Percentiles rank a stretch among this genome's conserved stretches.
Evolutionary conservation across 805 yeast genomes (phyloP).

Genomic region (Wickerhamomyces chaumierensis): DNA sequence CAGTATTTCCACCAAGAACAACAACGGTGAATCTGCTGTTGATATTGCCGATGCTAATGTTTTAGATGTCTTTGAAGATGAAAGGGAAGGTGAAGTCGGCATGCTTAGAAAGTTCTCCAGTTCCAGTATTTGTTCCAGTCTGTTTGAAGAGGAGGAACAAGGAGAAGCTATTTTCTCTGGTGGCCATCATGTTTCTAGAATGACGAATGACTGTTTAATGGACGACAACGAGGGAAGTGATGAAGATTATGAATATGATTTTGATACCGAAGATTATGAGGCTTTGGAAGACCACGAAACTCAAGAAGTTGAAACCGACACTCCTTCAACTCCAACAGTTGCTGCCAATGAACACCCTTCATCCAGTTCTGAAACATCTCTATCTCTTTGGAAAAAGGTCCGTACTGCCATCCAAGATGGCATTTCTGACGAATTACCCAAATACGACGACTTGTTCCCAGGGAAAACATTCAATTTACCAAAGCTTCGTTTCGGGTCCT

Average conservation of each 20-base stretch:
- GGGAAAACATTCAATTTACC: slow-evolving; percentile 9
- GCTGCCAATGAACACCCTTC: too few relatives aligned
- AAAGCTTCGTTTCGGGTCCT: slow-evolving; percentile 9
- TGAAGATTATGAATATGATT: slow-evolving; percentile 8
- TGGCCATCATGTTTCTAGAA: slow-evolving; percentile 23
- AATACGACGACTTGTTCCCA: slow-evolving; percentile 70
- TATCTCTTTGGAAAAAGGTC: slow-evolving; percentile 28
- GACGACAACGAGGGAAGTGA: slow-evolving; percentile 18
- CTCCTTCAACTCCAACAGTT: slow-evolving; percentile 1
- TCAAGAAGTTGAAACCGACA: not conserved
- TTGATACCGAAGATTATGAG: slow-evolving; percentile 16
- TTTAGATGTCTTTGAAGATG: slow-evolving; percentile 19
- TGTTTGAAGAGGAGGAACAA: slow-evolving; percentile 22
- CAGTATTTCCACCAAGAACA: slow-evolving; percentile 37
- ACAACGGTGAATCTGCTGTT: slow-evolving; percentile 35
- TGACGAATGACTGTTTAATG: slow-evolving; percentile 20
- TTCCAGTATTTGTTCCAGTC: slow-evolving; percentile 18
- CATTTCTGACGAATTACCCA: slow-evolving; percentile 37
- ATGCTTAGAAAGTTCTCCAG: slow-evolving; percentile 17
- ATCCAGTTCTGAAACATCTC: slow-evolving; percentile 21
- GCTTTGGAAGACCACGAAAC: slow-evolving; percentile 3
- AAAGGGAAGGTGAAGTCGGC: not conserved
- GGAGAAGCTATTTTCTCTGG: slow-evolving; percentile 15
- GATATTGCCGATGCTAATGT: slow-evolving; percentile 29
- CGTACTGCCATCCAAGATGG: slow-evolving; percentile 19